Conservation (phyloP, 1,139 yeast genomes). For the Ogataea hybrid region DNA sequence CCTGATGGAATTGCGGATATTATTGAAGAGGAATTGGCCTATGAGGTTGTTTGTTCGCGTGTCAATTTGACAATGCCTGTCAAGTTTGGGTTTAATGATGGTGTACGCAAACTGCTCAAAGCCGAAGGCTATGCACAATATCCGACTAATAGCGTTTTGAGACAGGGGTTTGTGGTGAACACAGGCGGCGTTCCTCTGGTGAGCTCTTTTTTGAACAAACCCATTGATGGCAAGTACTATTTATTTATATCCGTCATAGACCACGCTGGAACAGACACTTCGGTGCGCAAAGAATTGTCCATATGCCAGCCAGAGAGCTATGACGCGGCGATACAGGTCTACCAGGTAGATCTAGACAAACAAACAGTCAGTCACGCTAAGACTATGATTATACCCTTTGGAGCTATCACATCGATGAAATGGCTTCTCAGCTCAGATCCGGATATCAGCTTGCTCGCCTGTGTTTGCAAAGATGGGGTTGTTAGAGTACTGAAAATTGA, state of each 20-base stretch:
- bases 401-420: slow-evolving; percentile 50
- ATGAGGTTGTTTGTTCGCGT: too few relatives aligned
- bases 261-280: slow-evolving; percentile 15
- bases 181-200: too few relatives aligned
- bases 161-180: too few relatives aligned
- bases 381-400: slow-evolving; percentile 45
- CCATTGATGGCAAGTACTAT: slow-evolving; percentile 16
- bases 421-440: slow-evolving; percentile 42
- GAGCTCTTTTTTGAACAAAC: too few relatives aligned
- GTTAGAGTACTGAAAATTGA: slow-evolving; percentile 51
- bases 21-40: too few relatives aligned
- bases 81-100: too few relatives aligned
- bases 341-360: slow-evolving; percentile 39
- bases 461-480: slow-evolving; percentile 62
- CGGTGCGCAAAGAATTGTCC: slow-evolving; percentile 26
- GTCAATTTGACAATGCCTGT: too few relatives aligned
- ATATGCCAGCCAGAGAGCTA: slow-evolving; percentile 10
- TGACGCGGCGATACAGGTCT: slow-evolving; percentile 40
- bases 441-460: slow-evolving; percentile 47
- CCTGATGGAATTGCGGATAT: too few relatives aligned
- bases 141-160: too few relatives aligned
- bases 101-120: too few relatives aligned
- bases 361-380: slow-evolving; percentile 32
- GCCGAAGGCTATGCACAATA: too few relatives aligned
- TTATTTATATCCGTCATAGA: slow-evolving; percentile 27